Evolutionary conservation across 2,329 filamentous ascomycete species (phyloP), one percentile per base, ranked within the genome.

Genomic region (Blastomyces emzantsi): DNA sequence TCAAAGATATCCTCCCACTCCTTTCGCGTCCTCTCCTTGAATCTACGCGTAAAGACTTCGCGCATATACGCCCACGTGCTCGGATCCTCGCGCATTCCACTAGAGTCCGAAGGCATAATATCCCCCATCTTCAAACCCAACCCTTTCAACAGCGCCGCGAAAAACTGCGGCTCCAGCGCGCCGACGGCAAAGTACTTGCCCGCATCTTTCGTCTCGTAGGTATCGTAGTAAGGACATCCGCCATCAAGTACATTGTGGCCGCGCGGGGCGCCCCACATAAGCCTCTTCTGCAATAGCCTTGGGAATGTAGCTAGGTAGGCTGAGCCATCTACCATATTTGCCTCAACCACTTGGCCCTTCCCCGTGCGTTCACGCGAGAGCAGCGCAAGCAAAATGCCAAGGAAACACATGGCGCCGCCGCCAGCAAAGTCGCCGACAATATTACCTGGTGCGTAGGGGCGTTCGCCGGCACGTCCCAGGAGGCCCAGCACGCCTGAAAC

Each of bases 321-420:
- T 28, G 84, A 85, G 9, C 93, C 93, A 77, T 97, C 93, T 15
- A 97, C 93, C 93, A 97, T 97, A 75, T 96, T 97, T 19, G 90
- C 90, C 77, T 97, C 91, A 9, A 97, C 92, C 15, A 97, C 87
- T 77, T 97, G 93, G 0, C 93, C 93, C 1, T 77, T 78, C 0
- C 90, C 90, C 0, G 81, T 86, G 54, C 75, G 78, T 59, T 81
- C 78, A 43, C 91, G 80, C 17, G 85, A 82, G 11, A 95, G 71
- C 64, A 97, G 76, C 0, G 94, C 93, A 25, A 97, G 80, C 63
- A 97, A 75, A 4, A 97, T 85, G 0, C 92, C 93, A 64, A 92
- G 80, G 70, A 94, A 90, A 52, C 94, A 87, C 67, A 86, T 87
- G 0, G 89, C 87, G 43, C 93, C 93, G 25, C 93, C 93, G 41